Base-by-base conservation (phyloP, 2,329 filamentous ascomycete species). In the Lecanicillium sp. region DNA sequence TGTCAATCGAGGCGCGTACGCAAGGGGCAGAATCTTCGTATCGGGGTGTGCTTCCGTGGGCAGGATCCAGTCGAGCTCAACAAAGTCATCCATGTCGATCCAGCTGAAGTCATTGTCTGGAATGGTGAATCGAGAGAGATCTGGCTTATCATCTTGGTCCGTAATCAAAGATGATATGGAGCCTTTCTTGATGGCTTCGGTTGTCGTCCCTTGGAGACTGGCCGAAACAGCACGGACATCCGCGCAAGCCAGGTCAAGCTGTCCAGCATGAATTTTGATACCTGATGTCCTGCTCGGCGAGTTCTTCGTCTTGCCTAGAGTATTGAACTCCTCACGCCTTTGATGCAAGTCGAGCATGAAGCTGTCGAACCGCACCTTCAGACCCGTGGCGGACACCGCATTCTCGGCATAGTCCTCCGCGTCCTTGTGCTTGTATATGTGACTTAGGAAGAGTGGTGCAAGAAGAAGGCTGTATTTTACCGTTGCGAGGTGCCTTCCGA, bases 31-130 rank as follows among this genome's bases (percentile, higher is more conserved):
- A 33, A 98, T 98, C 59, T 92, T 89, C 1, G 90, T 97, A 49
- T 94, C 84, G 1, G 90, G 89, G 48, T 95, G 94, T 22, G 84
- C 79, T 54, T 94, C 87, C 12, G 87, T 84, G 1, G 90, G 90
- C 17, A 96, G 64, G 39, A 95, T 89, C 90, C 90, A 97, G 57
- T 96, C 94, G 17, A 98, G 68, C 59, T 98, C 92, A 20, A 98
- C 89, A 61, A 98, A 98, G 57, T 98, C 92, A 56, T 98, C 92
- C 88, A 98, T 97, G 54, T 98, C 92, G 46, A 98, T 89, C 92
- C 92, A 98, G 40, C 83, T 88, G 49, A 88, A 81, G 54, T 98
- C 92, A 39, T 94, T 86, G 57, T 98, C 92, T 0, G 92, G 90
- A 36, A 98, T 98, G 0, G 82, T 90, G 56, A 98, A 98, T 38